Conservation (phyloP, 352 stramenopile genomes). For the Phytophthora brassicae region DNA sequence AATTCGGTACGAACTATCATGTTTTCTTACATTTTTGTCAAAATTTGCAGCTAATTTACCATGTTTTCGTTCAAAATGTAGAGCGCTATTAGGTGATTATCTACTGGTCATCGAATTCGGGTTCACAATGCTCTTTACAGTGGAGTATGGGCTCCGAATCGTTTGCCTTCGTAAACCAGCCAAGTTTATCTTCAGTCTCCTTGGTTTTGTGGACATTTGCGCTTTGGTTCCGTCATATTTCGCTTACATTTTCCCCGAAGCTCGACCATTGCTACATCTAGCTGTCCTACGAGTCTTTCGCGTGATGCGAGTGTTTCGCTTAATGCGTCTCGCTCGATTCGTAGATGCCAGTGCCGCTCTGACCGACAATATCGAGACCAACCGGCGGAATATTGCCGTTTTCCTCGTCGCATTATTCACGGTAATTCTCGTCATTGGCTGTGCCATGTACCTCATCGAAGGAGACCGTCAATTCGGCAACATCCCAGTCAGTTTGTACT, state of each 20-base stretch:
- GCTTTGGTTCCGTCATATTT: constrained; percentile 82
- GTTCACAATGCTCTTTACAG: constrained; percentile 81
- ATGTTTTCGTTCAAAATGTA: constrained; percentile 16
- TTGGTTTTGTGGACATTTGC: constrained; percentile 77
- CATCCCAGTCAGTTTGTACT: constrained; percentile 84
- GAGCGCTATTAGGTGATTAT: constrained; percentile 62
- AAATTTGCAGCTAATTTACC: background rate
- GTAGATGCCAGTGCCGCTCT: constrained; percentile 70
- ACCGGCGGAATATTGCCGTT: constrained; percentile 75
- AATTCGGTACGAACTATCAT: constrained; percentile 42
- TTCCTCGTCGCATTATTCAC: constrained; percentile 78
- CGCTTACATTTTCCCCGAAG: constrained; percentile 59
- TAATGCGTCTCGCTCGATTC: constrained; percentile 72
- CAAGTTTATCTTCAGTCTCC: constrained; percentile 68
- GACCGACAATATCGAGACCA: constrained; percentile 78
- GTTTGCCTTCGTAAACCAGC: constrained; percentile 58
- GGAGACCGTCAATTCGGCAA: constrained; percentile 76
- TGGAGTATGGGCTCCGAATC: constrained; percentile 75
- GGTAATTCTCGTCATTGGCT: constrained; percentile 80
- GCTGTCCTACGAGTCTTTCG: constrained; percentile 79
- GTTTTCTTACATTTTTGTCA: background rate
- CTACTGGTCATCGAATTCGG: constrained; percentile 71
- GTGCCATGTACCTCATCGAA: constrained; percentile 84
- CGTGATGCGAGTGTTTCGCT: constrained; percentile 78
- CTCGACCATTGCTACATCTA: constrained; percentile 68